Evolutionary conservation across 768 basidiomycete genomes (phyloP), one percentile per base, ranked within the genome.

Genomic region (Suillus paluster): DNA sequence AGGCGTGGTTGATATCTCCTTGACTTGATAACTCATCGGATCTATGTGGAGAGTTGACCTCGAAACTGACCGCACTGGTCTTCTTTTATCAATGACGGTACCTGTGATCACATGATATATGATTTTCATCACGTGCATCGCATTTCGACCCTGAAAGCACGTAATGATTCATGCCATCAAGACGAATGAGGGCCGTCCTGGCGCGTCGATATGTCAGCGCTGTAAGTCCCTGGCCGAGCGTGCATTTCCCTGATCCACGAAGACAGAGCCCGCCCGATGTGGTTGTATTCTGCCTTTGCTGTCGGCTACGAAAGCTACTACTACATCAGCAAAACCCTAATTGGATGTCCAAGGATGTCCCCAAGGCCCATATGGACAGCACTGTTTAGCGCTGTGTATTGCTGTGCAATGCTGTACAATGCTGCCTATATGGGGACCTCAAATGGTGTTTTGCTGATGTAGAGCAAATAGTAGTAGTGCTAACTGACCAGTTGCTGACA

Each of bases 1-100:
- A 23, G 94, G 90, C 73, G 89, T 95, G 4, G 95, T 97, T 33
- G 80, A 59, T 57, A 97, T 82, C 67, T 90, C 87, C 77, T 90
- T 84, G 72, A 90, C 75, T 59, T 77, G 75, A 68, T 71, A 66
- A 12, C 78, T 72, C 83, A 84, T 84, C 62, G 71, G n/a, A 60
- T 69, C 58, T 46, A 44, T 42, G 59, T 64, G 45, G 55, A 38
- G 57, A 53, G 42, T n/a, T 19, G 46, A 49, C 48, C 23, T 59
- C 41, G 6, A 39, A 46, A 54, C 41, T 48, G 14, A 34, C 17
- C n/a, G n/a, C 12, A 25, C 5, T 58, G 25, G 36, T 21, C 64
- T 48, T 33, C 64, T 68, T 73, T 66, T 73, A 67, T 56, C 34
- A 46, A 45, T 15, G 41, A 14, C 38, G 25, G 38, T n/a, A 7